Evolutionary conservation across 2,329 filamentous ascomycete genomes (phyloP), one percentile per base, ranked within the genome.

Genomic region (Trichoderma breve): DNA sequence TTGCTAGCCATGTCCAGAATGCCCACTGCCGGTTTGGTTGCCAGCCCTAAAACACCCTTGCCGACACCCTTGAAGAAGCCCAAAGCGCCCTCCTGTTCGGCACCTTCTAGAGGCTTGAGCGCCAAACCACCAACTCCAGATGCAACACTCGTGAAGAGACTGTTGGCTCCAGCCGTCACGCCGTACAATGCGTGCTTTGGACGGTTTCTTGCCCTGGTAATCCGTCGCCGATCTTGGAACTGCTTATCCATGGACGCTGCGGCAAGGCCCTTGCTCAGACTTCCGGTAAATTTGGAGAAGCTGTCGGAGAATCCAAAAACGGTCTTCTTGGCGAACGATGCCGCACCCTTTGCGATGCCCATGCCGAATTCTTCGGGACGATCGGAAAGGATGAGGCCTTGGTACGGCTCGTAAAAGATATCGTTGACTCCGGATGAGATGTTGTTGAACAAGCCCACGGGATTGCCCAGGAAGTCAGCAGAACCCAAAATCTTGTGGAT

Each of bases 371-470:
- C 95, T 81, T 98, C 95, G 2, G 96, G 97, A 75, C 93, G 90
- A 80, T 99, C 96, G 0, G 95, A 97, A 87, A 97, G 93, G 80
- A 99, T 97, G 63, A 99, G 89, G 26, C 97, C 93, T 84, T 99
- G 96, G 83, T 99, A 99, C 47, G 96, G 96, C 81, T 99, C 97
- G 85, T 99, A 99, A 84, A 99, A 99, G 79, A 99, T 97, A 80
- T 98, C 96, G 24, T 93, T 95, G 68, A 99, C 93, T 76, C 97
- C 96, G 60, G 96, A 99, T 77, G 94, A 97, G 81, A 99, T 93
- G 80, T 95, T 99, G 84, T 97, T 98, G 90, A 99, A 99, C 57
- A 99, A 86, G 58, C 96, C 96, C 18, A 99, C 97, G 0, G 96
- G 96, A 77, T 99, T 99, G 47, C 96, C 96, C 6, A 99, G 86